Evolutionary conservation across 2,329 filamentous ascomycete genomes (phyloP).

Genomic region (Fusarium nodosum): DNA sequence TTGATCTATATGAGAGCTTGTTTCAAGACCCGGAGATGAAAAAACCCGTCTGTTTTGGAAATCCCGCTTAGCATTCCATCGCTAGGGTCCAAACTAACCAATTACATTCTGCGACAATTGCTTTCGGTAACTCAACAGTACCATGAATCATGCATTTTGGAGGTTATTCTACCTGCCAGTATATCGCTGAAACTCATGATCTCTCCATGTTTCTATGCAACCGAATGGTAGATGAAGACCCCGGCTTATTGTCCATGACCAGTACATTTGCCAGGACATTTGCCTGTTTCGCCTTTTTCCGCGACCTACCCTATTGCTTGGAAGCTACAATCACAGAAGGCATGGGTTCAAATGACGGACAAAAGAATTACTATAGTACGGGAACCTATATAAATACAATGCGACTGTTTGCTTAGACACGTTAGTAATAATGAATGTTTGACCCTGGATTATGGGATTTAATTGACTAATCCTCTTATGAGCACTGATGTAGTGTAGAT

Average conservation of each 20-base stretch:
- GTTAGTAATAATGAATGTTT: too few species aligned
- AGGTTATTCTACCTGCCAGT: not conserved
- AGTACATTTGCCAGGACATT: not conserved
- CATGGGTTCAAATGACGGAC: not conserved
- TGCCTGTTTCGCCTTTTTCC: not conserved
- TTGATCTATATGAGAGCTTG: not conserved
- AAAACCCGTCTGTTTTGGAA: not conserved
- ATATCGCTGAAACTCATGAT: not conserved
- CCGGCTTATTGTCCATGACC: not conserved
- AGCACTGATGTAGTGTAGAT: too few species aligned
- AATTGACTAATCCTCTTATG: too few species aligned
- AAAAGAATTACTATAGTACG: too few species aligned
- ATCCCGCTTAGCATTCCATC: not conserved
- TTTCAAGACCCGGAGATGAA: conserved; percentile 23
- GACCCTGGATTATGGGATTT: too few species aligned
- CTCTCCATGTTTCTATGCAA: not conserved
- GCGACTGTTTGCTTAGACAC: too few species aligned
- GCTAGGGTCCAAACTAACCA: not conserved
- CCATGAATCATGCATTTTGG: not conserved
- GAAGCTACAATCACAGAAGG: not conserved
- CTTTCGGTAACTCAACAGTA: not conserved
- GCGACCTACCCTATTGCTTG: not conserved
- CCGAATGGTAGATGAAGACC: not conserved
- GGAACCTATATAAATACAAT: too few species aligned
- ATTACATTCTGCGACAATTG: not conserved